A percentile compares a stretch with the other conserved stretches of the same genome.
Evolutionary conservation across 192 early-diverging fungal genomes (phyloP).

Genomic region (Phlyctochytrium planicorne): DNA sequence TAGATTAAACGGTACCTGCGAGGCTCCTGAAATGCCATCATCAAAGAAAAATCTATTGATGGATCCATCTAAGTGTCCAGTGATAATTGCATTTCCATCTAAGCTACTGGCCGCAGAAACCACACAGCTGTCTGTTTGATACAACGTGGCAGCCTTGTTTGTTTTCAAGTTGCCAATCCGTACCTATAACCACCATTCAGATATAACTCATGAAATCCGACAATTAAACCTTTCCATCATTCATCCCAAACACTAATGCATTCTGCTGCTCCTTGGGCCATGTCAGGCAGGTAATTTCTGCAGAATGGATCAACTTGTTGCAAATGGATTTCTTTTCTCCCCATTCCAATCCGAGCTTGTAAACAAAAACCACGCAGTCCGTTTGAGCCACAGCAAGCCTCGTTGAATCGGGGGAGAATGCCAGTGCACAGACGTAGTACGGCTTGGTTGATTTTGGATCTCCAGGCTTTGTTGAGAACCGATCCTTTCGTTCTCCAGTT

Average conservation of each 20-base stretch:
- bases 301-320: conserved; percentile 65
- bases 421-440: conserved; percentile 54
- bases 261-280: conserved; percentile 65
- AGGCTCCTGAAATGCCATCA: conserved; percentile 60
- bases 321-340: conserved; percentile 68
- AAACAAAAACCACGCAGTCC: conserved; percentile 64
- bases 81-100: conserved; percentile 61
- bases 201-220: not conserved
- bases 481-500: conserved; percentile 65
- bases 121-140: conserved; percentile 61
- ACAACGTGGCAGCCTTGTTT: conserved; percentile 67
- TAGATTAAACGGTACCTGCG: conserved; percentile 36
- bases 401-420: conserved; percentile 63
- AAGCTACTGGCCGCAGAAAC: conserved; percentile 49
- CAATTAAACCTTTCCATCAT: conserved; percentile 55
- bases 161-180: conserved; percentile 64
- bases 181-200: conserved; percentile 25
- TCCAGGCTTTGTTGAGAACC: conserved; percentile 64
- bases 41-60: conserved; percentile 68
- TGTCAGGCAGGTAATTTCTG: conserved; percentile 59
- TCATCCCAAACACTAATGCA: conserved; percentile 61
- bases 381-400: conserved; percentile 63
- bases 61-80: conserved; percentile 59
- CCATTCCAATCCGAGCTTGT: conserved; percentile 67
- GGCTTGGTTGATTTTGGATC: conserved; percentile 54